Conservation (phyloP, 176 grass and related monocot genomes). For the Cenchrus purpureus region DNA sequence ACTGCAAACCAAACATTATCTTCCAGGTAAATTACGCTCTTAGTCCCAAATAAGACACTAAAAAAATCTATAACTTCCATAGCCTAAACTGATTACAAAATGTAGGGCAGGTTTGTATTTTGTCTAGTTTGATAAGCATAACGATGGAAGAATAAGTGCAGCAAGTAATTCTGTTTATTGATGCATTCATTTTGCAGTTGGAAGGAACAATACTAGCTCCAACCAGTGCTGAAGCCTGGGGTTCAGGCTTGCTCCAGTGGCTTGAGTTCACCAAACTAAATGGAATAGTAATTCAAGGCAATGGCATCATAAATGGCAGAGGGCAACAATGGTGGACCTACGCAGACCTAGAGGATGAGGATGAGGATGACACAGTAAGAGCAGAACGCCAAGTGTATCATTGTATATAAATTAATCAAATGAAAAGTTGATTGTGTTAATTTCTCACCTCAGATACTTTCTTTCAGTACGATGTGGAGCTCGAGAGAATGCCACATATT, state of each 20-base stretch:
- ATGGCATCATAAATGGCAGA: slow-evolving; percentile 80
- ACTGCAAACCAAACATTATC: slow-evolving; percentile 91
- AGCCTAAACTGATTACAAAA: not conserved
- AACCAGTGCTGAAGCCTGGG: slow-evolving; percentile 72
- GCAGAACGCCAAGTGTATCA: slow-evolving; percentile 23
- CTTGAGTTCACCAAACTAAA: slow-evolving; percentile 92
- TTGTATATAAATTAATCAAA: slow-evolving; percentile 32
- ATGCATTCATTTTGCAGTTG: slow-evolving; percentile 54
- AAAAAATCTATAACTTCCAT: slow-evolving; percentile 17
- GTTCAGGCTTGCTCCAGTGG: slow-evolving; percentile 86
- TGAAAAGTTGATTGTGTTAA: slow-evolving; percentile 48
- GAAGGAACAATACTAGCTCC: slow-evolving; percentile 90
- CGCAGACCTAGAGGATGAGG: slow-evolving; percentile 54
- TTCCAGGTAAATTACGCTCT: slow-evolving; percentile 77
- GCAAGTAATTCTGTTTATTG: slow-evolving; percentile 2
- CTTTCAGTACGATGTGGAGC: slow-evolving; percentile 58
- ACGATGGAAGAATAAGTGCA: slow-evolving; percentile 5
- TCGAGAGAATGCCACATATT: slow-evolving; percentile 80
- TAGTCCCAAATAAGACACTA: slow-evolving; percentile 2
- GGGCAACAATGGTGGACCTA: slow-evolving; percentile 89
- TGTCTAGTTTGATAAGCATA: slow-evolving; percentile 11
- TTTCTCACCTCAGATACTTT: slow-evolving; percentile 46
- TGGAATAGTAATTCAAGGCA: slow-evolving; percentile 89
- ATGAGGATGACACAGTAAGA: slow-evolving; percentile 67
- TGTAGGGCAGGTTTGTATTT: not conserved